Base-by-base conservation (phyloP, 2,329 filamentous ascomycete species). In the Microdochium bolleyi region DNA sequence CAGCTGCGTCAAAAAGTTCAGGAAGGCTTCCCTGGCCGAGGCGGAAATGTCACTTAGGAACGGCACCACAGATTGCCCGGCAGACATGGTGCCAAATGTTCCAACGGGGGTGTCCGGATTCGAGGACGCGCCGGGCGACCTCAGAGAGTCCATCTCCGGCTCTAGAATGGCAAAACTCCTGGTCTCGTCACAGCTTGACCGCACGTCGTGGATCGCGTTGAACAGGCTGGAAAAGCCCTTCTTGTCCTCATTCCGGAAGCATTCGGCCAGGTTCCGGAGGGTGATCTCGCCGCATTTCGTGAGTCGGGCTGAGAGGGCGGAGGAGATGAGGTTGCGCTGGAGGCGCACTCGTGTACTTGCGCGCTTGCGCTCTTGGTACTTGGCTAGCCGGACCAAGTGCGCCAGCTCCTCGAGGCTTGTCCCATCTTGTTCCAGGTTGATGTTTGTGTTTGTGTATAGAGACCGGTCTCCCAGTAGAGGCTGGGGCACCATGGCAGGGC, bases 311-410 rank as follows among this genome's bases (percentile, higher is more conserved):
- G 85, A 89, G 54, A 91, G 74, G 38, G 87, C 87, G 46, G 85
- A 88, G 21, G 86, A 88, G 51, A 92, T 81, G 56, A 92, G 74
- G 64, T 82, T 88, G 63, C 85, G 79, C 66, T 91, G 87, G 51
- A 94, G 77, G 53, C 87, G 84, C 58, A 87, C 76, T 59, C 88
- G 80, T 48, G 85, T 87, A 64, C 86, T 85, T 58, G 80, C 77
- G 70, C 87, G 83, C 75, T 89, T 88, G 75, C 87, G 86, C 75
- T 89, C 85, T 70, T 92, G 88, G 67, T 91, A 90, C 62, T 85
- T 87, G 65, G 87, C 87, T 56, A 91, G 74, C 56, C 87, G 83
- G 58, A 90, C 86, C 61, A 92, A 71, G 67, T 91, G 87, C 51
- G 87, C 87, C 59, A 92, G 80, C 69, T 92, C 87, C 62, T 88